Base-by-base conservation (phyloP, 73 alveolate species). In the Paramecium biaurelia region DNA sequence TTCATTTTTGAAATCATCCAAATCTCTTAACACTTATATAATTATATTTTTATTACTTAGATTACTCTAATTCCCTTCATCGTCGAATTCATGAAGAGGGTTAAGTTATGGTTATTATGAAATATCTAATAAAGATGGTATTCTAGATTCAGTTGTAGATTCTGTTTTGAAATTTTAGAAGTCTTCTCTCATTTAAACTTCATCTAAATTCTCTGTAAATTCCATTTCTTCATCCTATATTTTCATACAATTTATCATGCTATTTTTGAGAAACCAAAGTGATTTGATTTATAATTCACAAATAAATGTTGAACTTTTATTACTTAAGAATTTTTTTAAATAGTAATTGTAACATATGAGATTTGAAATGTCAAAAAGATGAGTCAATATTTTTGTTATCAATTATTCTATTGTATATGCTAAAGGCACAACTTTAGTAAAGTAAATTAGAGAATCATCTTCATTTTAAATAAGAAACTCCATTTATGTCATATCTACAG, bases 131-230 rank as follows among this genome's bases (percentile, higher is more conserved):
- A 72, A n/a, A n/a, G 86, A 72, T 72, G 38, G 35, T 35, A 28
- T 42, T 35, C 86, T 72, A 6, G 86, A 72, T 72, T 72, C 86
- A 0, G 86, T 72, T 35, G 86, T 72, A 35, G 86, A 38, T 34
- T 72, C 86, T 15, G 86, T 72, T 35, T 72, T 34, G 8, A 32
- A 32, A 72, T 72, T 35, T 72, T 72, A 72, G 30, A 72, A 72
- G 37, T 72, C 86, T n/a, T 72, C 35, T 21, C 63, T 72, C 86
- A 72, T 72, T 72, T 72, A 72, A 2, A 35, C 37, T 72, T 72
- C 86, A 34, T 72, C 86, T 9, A 72, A 35, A 21, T 72, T 42
- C 24, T 72, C 86, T 14, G 26, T 28, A 12, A 72, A 72, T 28
- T n/a, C 47, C 2, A n/a, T 26, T 53, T 7, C 34, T 53, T 7